These are phyloP conservation scores for Zymoseptoria passerinii DNA, from an alignment of 2,329 filamentous ascomycete genomes.

Conservation along the genomic window DNA sequence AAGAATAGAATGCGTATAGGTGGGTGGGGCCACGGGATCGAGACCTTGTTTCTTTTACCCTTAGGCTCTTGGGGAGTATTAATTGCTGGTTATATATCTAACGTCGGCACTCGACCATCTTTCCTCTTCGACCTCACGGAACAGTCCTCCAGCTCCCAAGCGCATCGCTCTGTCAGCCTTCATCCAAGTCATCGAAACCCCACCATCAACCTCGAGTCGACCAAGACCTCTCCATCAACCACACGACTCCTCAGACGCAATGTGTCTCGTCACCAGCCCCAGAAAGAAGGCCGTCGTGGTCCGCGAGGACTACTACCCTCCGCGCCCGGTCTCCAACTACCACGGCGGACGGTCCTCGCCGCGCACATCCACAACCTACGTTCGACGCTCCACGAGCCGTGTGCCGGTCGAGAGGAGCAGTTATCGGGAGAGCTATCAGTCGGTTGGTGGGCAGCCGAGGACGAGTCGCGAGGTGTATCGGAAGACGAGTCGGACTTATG, in stretches of 20 bases:
- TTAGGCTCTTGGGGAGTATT: background rate
- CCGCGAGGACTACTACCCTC: slow-evolving; percentile 18
- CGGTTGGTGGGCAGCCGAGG: slow-evolving; percentile 5
- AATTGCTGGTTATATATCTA: background rate
- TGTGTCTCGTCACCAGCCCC: slow-evolving; percentile 24
- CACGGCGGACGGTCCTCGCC: slow-evolving; percentile 17
- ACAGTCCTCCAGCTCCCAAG: too few relatives aligned
- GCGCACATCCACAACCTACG: slow-evolving; percentile 7
- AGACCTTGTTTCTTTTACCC: background rate
- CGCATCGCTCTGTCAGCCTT: too few relatives aligned
- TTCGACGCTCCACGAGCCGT: slow-evolving; percentile 11
- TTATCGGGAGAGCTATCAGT: slow-evolving; percentile 17
- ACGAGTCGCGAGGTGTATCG: slow-evolving; percentile 17
- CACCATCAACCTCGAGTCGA: too few relatives aligned
- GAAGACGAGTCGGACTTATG: slow-evolving; percentile 22
- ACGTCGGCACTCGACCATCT: background rate
- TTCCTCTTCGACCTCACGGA: too few relatives aligned
- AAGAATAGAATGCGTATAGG: background rate
- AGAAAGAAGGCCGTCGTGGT: slow-evolving; percentile 13
- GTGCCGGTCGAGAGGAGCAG: slow-evolving; percentile 18
- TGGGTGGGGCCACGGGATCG: background rate
- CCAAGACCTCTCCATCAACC: background rate
- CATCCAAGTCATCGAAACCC: too few relatives aligned
- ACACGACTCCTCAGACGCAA: slow-evolving; percentile 5
- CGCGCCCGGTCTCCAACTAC: slow-evolving; percentile 27